Evolutionary conservation across 2,329 filamentous ascomycete species (phyloP).

Genomic region (Trichophyton verrucosum): DNA sequence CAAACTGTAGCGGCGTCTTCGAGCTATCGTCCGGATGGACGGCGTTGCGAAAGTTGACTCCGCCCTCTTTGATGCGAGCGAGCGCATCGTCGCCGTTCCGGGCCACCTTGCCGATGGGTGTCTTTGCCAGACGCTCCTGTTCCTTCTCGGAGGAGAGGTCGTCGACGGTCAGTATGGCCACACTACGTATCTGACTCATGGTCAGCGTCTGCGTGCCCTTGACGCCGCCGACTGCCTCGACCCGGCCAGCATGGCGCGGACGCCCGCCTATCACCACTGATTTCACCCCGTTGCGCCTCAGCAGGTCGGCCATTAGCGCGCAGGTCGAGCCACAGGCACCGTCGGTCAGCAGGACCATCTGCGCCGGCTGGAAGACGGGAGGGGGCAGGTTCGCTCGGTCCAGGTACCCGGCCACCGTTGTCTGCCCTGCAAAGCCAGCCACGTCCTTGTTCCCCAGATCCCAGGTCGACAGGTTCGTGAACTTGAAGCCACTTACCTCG

Average conservation of each 20-base stretch:
- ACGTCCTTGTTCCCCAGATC: conserved; percentile 19
- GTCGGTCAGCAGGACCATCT: conserved; percentile 38
- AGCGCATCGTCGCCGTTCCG: conserved; percentile 11
- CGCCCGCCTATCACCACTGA: conserved; percentile 50
- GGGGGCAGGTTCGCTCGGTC: conserved; percentile 16
- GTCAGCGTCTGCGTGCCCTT: conserved; percentile 37
- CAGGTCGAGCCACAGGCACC: conserved; percentile 51
- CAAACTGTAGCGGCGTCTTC: conserved; percentile 45
- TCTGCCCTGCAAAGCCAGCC: conserved; percentile 13
- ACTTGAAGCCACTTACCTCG: conserved; percentile 24
- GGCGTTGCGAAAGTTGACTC: conserved; percentile 36
- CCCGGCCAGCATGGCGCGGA: conserved; percentile 37
- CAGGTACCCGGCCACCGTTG: conserved; percentile 24
- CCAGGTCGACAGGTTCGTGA: conserved; percentile 22
- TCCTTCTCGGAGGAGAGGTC: neutral
- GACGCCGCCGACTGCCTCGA: conserved; percentile 54
- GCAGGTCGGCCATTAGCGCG: conserved; percentile 44
- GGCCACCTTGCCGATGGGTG: conserved; percentile 11
- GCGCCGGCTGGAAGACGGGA: conserved; percentile 21
- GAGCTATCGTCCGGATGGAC: conserved; percentile 34
- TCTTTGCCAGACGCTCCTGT: conserved; percentile 7
- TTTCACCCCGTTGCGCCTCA: conserved; percentile 43
- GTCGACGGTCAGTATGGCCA: neutral
- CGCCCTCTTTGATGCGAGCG: conserved; percentile 16
- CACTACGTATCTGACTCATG: neutral